Conservation (phyloP, 306 rosid species). For the Luffa acutangula region DNA sequence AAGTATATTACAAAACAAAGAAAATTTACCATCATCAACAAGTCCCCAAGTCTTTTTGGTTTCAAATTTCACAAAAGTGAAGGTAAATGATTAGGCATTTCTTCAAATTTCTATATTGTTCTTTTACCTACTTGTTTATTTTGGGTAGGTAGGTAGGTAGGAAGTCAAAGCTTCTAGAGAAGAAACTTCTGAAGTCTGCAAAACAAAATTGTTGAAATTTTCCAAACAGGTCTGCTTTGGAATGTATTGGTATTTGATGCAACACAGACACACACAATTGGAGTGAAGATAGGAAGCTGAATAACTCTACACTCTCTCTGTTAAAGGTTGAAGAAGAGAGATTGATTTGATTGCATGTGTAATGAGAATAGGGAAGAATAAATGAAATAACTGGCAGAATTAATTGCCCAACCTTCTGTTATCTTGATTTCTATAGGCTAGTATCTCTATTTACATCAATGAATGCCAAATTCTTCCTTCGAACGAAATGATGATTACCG, state of each 20-base stretch:
- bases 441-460: constrained; percentile 24
- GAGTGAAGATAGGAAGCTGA: neutral
- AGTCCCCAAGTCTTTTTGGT: neutral
- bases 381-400: constrained; percentile 9
- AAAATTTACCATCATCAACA: neutral
- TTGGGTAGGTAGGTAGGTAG: neutral
- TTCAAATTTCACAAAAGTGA: neutral
- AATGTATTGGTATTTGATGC: neutral
- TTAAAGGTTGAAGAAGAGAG: neutral
- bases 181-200: constrained; percentile 2
- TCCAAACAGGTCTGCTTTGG: neutral
- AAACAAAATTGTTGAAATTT: neutral
- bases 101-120: neutral
- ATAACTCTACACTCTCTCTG: constrained; percentile 4
- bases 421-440: constrained; percentile 2
- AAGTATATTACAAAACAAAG: neutral
- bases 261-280: neutral
- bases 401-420: constrained; percentile 6
- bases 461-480: constrained; percentile 83
- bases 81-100: neutral
- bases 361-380: neutral
- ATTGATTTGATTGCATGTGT: constrained; percentile 3
- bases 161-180: neutral
- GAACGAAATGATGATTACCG: constrained; percentile 52
- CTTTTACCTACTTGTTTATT: neutral